Base-by-base conservation (phyloP, 225 moss, liverwort and hornwort genomes). In the Pseudisothecium myosuroides region DNA sequence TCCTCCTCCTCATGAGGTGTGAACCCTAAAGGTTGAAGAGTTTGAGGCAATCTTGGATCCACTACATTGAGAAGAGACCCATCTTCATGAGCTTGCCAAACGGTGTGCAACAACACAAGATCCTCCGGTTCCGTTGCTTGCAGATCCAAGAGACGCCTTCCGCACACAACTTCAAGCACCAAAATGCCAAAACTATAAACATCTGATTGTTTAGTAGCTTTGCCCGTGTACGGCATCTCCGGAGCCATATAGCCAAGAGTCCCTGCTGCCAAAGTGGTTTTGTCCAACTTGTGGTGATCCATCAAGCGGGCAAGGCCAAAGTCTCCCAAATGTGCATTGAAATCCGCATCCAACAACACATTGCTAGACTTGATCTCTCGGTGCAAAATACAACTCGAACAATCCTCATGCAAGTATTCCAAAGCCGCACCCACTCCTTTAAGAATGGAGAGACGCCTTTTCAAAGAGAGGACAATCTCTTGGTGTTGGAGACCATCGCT, bases 51-150 rank as follows among this genome's bases (percentile, higher is more conserved):
- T 43, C 11, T 43, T 27, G 27, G 6, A 27, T 43, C 72, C 43
- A 72, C 72, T 3, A 72, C 28, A 72, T 27, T 72, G 6, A 27
- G 27, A 72, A 43, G 28, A 19, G 43, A 43, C 16, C 43, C 43
- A 28, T 5, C 27, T 16, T 43, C 72, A 72, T 72, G 27, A 28
- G 43, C 72, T 43, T 2, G 10, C 72, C 43, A 43, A 43, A 72
- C 5, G 0, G 24, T 69, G 4, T 39, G 69, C 39, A 69, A 69
- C 14, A 69, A 24, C 14, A 69, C 10, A 72, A 43, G 43, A 16
- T 27, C 16, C 72, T 72, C 2, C 0, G 10, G 5, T 41, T 41
- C 5, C 1, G 0, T 41, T 71, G 26, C 26, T 71, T 26, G 27
- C 8, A 41, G 15, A 43, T 72, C 43, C 43, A 72, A 72, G 9